phyloP scores from a whole-genome alignment of 805 yeast species.

The Ogataea minuta region DNA sequence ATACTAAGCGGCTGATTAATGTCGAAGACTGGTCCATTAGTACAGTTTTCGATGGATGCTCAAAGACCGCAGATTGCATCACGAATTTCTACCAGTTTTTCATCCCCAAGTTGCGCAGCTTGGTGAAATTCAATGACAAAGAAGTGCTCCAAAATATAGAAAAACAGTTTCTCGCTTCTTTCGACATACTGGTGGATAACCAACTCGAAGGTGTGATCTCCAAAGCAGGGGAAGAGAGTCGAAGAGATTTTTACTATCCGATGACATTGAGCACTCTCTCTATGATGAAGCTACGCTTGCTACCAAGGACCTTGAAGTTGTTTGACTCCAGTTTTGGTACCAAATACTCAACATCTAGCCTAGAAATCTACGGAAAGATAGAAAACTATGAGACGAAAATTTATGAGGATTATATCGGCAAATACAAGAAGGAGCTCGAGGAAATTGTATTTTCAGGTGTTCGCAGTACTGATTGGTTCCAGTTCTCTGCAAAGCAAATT shows the following conservation, averaged over 20 bases:
- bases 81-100: constrained; percentile 38
- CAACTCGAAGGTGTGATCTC: constrained; percentile 42
- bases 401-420: constrained; percentile 51
- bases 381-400: constrained; percentile 51
- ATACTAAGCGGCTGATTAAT: constrained; percentile 20
- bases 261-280: constrained; percentile 53
- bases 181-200: constrained; percentile 40
- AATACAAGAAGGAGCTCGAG: constrained; percentile 42
- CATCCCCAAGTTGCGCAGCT: constrained; percentile 31
- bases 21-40: constrained; percentile 42
- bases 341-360: constrained; percentile 39
- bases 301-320: constrained; percentile 47
- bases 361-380: constrained; percentile 45
- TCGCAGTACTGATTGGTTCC: constrained; percentile 42
- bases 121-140: constrained; percentile 20
- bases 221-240: constrained; percentile 28
- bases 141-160: constrained; percentile 29
- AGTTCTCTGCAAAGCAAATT: constrained; percentile 15
- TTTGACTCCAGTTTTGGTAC: constrained; percentile 53
- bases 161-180: constrained; percentile 35
- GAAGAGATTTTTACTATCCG: constrained; percentile 26
- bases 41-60: constrained; percentile 31
- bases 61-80: constrained; percentile 39
- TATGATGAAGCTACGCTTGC: constrained; percentile 41
- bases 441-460: constrained; percentile 42